Evolutionary conservation across 495 filamentous ascomycete species (phyloP).

Genomic region (Penicillium ucsense): DNA sequence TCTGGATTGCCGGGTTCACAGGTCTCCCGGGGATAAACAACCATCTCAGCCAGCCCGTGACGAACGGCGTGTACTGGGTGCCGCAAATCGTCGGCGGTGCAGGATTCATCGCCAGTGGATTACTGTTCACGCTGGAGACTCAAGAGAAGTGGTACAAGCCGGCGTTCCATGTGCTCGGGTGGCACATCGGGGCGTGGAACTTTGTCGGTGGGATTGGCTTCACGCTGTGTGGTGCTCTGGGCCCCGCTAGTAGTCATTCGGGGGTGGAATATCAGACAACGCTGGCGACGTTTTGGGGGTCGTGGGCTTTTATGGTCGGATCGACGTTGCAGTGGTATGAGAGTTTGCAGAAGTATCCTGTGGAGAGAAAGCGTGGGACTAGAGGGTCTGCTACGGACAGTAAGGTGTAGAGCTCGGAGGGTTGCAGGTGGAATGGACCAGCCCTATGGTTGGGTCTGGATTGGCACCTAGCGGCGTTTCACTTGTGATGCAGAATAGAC

Average conservation of each 20-base stretch:
- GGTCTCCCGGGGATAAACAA: slow-evolving; percentile 49
- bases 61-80: slow-evolving; percentile 55
- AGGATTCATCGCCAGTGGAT: slow-evolving; percentile 50
- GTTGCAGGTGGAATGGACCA: background rate
- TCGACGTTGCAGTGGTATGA: slow-evolving; percentile 59
- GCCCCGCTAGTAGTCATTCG: slow-evolving; percentile 37
- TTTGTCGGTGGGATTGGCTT: slow-evolving; percentile 57
- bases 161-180: slow-evolving; percentile 47
- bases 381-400: background rate
- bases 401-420: background rate
- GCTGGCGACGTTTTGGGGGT: slow-evolving; percentile 57
- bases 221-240: slow-evolving; percentile 56
- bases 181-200: slow-evolving; percentile 52
- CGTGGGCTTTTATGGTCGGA: slow-evolving; percentile 60
- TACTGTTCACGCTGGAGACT: slow-evolving; percentile 61
- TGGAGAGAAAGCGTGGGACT: slow-evolving; percentile 22
- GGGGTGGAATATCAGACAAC: slow-evolving; percentile 46
- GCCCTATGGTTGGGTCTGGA: background rate
- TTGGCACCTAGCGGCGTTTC: no score
- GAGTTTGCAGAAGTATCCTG: slow-evolving; percentile 49
- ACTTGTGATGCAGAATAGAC: no score
- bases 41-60: slow-evolving; percentile 31
- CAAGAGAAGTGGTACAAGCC: slow-evolving; percentile 58
- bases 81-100: slow-evolving; percentile 59
- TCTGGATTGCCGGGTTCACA: slow-evolving; percentile 58